These are phyloP conservation scores for Diaporthe vaccinii DNA, from an alignment of 2,329 filamentous ascomycete species.

Conservation along the genomic window DNA sequence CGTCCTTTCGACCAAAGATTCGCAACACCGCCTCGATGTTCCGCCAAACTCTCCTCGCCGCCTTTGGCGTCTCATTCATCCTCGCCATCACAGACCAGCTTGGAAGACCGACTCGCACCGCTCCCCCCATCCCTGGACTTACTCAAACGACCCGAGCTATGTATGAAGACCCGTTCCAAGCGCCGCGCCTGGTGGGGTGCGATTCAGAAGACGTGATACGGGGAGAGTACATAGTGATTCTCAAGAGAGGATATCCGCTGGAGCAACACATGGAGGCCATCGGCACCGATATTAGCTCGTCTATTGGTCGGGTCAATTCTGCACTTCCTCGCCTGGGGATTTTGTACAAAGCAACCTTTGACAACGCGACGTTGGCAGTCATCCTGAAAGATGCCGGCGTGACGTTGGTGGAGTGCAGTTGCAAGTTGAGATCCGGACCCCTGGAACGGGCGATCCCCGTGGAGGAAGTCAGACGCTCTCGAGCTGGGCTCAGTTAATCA, in stretches of 20 bases:
- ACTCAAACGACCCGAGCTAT: neutral
- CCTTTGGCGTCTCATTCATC: neutral
- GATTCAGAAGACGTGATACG: neutral
- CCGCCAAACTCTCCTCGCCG: neutral
- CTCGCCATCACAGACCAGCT: neutral
- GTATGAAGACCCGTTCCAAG: neutral
- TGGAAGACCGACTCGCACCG: neutral
- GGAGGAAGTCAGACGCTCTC: too few species aligned
- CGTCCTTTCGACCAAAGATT: neutral
- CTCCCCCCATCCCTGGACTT: neutral
- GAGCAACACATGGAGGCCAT: neutral
- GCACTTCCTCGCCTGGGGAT: neutral
- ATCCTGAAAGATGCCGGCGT: neutral
- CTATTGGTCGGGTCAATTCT: neutral
- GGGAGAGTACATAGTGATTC: neutral
- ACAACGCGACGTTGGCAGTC: neutral
- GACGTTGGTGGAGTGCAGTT: neutral
- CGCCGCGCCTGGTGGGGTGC: neutral
- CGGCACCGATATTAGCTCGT: neutral
- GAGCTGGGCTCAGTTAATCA: too few species aligned
- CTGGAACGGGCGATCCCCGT: too few species aligned
- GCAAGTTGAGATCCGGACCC: neutral
- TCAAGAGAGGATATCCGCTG: neutral
- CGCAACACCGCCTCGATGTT: neutral
- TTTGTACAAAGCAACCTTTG: neutral